Percentiles rank a stretch among this genome's conserved stretches.
Evolutionary conservation across 345 rosid species (phyloP).

Genomic region (Sisymbrium irio): DNA sequence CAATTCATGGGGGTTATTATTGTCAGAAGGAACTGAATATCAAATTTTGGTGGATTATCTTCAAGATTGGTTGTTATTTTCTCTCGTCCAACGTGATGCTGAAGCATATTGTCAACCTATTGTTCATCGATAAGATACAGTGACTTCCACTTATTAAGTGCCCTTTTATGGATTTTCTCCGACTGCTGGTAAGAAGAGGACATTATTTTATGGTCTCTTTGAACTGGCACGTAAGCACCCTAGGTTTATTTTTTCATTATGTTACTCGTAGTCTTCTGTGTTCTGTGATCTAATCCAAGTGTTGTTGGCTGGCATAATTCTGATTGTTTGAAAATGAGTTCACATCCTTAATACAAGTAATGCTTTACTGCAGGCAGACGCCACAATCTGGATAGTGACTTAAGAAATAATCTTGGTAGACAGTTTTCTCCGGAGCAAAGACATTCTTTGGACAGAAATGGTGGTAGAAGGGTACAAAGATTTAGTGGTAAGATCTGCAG

Average conservation of each 20-base stretch:
- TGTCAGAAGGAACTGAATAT: slow-evolving; percentile 33
- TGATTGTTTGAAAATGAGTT: slow-evolving; percentile 31
- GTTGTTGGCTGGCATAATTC: slow-evolving; percentile 22
- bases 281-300: neutral
- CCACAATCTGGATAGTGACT: slow-evolving; percentile 59
- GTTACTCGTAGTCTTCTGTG: slow-evolving; percentile 41
- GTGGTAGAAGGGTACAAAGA: slow-evolving; percentile 42
- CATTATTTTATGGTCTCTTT: slow-evolving; percentile 46
- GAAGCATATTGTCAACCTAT: slow-evolving; percentile 31
- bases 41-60: slow-evolving; percentile 29
- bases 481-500: slow-evolving; percentile 54
- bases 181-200: slow-evolving; percentile 45
- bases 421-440: slow-evolving; percentile 64
- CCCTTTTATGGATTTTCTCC: slow-evolving; percentile 41
- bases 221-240: slow-evolving; percentile 59
- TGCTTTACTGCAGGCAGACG: slow-evolving; percentile 57
- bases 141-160: slow-evolving; percentile 30
- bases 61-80: slow-evolving; percentile 42
- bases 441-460: slow-evolving; percentile 53
- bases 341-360: slow-evolving; percentile 13
- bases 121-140: slow-evolving; percentile 38
- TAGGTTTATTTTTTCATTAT: slow-evolving; percentile 45
- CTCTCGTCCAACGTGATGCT: slow-evolving; percentile 45
- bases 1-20: slow-evolving; percentile 25
- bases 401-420: slow-evolving; percentile 78